Conservation (phyloP, 2,329 filamentous ascomycete species). For the Camillea tinctor region DNA sequence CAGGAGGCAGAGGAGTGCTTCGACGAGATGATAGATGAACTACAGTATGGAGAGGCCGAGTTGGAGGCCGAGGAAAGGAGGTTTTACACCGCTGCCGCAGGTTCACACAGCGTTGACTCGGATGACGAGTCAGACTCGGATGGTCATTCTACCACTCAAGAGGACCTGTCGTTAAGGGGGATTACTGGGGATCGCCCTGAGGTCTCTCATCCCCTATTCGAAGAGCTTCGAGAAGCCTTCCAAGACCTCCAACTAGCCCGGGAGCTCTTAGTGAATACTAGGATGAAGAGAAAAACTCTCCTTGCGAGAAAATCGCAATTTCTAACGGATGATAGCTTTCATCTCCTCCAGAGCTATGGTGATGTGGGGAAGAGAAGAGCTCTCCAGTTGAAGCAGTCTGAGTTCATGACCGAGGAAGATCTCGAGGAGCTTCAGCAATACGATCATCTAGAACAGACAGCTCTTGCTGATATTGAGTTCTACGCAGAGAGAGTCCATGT, state of each 20-base stretch:
- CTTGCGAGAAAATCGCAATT: conserved; percentile 21
- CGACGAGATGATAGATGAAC: conserved; percentile 27
- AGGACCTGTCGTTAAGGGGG: conserved; percentile 25
- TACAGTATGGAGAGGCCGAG: conserved; percentile 23
- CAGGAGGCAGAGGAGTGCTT: conserved; percentile 29
- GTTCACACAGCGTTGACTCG: conserved; percentile 10
- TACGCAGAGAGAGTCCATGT: conserved; percentile 34
- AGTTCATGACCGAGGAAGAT: conserved; percentile 37
- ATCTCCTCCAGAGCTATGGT: conserved; percentile 23
- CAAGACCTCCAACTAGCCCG: conserved; percentile 46
- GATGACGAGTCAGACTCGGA: conserved; percentile 16
- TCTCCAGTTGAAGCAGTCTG: conserved; percentile 33
- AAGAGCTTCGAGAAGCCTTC: conserved; percentile 41
- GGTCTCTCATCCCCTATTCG: conserved; percentile 48
- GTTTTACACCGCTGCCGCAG: conserved; percentile 26
- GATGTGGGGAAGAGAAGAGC: conserved; percentile 36
- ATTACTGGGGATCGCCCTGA: conserved; percentile 35
- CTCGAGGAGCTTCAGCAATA: conserved; percentile 46
- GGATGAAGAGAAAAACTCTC: conserved; percentile 35
- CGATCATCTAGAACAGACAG: conserved; percentile 34
- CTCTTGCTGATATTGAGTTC: conserved; percentile 33
- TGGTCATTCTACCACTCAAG: conserved; percentile 14
- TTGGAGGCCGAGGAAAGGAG: conserved; percentile 23
- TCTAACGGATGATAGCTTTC: conserved; percentile 20
- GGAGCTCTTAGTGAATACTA: conserved; percentile 47